These are phyloP conservation scores for Pichia thaimueangensis DNA, from an alignment of 805 yeast genomes.

Conservation along the genomic window DNA sequence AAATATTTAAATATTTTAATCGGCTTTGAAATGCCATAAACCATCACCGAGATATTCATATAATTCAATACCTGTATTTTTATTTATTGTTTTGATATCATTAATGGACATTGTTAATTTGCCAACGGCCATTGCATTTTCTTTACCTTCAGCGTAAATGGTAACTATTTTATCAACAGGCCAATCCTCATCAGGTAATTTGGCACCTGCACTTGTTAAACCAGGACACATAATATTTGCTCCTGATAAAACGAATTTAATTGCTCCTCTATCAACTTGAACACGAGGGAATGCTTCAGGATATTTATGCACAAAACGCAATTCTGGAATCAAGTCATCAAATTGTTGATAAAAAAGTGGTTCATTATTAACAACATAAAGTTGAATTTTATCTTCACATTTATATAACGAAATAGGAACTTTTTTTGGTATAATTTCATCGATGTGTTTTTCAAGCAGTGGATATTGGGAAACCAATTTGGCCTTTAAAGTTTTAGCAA, in stretches of 20 bases:
- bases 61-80: constrained; percentile 85
- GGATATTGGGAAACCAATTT: constrained; percentile 72
- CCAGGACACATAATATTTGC: constrained; percentile 98
- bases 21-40: constrained; percentile 54
- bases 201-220: constrained; percentile 78
- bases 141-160: constrained; percentile 89
- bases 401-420: constrained; percentile 72
- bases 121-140: constrained; percentile 87
- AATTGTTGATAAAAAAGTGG: constrained; percentile 77
- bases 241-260: constrained; percentile 89
- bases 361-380: constrained; percentile 67
- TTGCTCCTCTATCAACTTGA: constrained; percentile 93
- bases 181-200: constrained; percentile 65
- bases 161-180: constrained; percentile 68
- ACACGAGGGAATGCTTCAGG: constrained; percentile 81
- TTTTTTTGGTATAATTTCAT: constrained; percentile 82
- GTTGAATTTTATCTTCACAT: constrained; percentile 83
- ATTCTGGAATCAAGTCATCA: constrained; percentile 69
- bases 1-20: neutral
- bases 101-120: constrained; percentile 80
- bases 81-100: constrained; percentile 75
- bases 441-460: constrained; percentile 66
- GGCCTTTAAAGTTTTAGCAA: constrained; percentile 80
- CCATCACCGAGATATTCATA: constrained; percentile 87
- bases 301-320: constrained; percentile 70